Base-by-base conservation (phyloP, 768 basidiomycete species). In the Kockovaella imperatae region DNA sequence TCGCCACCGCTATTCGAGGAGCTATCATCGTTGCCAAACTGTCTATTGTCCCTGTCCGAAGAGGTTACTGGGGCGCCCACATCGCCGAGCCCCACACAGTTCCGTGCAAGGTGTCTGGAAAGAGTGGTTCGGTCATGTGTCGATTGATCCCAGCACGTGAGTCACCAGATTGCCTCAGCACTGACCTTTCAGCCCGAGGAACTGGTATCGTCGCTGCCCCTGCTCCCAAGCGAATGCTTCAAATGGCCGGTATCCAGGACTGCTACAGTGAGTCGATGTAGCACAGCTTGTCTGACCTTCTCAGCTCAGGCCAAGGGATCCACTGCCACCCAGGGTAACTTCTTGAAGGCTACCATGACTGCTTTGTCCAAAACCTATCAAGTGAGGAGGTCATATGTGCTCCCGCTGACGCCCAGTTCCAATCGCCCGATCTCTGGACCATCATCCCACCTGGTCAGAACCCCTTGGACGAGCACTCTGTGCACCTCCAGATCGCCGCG, bases 121-220 rank as follows among this genome's bases (percentile, higher is more conserved):
- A 97, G 79, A 86, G 88, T 62, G 95, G 91, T 55, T 97, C 93
- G 54, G 95, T 99, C 75, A 95, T 89, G 88, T 95, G 90, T 76
- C 87, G 91, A 69, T 81, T 99, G 66, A 91, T 99, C 69, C 93
- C 95, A 63, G 95, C 93, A 35, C 90, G 61, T 63, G 39, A 52
- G 58, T 60, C 4, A 25, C 21, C 4, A 15, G 7, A 11, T 45
- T 21, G 4, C 10, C 10, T 10, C 10, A 41, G 3, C 21, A 10
- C 46, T 42, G 35, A 50, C 32, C 4, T 39, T 4, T n/a, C 40
- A 63, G 61, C 91, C 48, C 86, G 95, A 63, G 95, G 95, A 70
- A 99, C 95, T 59, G 95, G 93, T 78, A 91, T 99, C 75, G 95
- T 99, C 67, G 95, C 95, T 66, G 95, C 95, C 42, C 95, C 93